phyloP scores from a whole-genome alignment of 2,329 filamentous ascomycete species.

The Pseudogymnoascus verrucosus region DNA sequence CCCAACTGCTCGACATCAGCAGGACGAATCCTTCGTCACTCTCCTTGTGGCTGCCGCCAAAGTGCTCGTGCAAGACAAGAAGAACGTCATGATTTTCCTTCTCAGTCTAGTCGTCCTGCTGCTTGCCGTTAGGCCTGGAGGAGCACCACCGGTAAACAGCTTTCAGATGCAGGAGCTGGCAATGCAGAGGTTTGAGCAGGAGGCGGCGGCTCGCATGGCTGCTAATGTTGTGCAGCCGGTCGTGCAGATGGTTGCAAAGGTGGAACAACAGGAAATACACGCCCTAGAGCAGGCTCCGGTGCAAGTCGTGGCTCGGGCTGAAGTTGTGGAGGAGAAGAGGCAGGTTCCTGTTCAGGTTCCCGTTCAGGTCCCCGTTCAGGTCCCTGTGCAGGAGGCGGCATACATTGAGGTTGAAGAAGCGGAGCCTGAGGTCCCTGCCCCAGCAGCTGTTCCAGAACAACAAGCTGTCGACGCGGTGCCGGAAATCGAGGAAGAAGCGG shows the following conservation, averaged over 20 bases:
- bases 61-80: slow-evolving; percentile 48
- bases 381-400: neutral
- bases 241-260: neutral
- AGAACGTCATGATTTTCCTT: slow-evolving; percentile 49
- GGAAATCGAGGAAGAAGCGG: neutral
- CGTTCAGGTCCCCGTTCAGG: neutral
- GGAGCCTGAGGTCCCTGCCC: neutral
- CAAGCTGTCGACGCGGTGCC: neutral
- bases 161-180: neutral
- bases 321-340: neutral
- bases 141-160: neutral
- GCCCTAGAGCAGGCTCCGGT: neutral
- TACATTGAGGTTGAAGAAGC: neutral
- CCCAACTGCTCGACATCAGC: neutral
- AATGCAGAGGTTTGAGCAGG: neutral
- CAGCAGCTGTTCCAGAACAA: neutral
- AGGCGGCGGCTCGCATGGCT: neutral
- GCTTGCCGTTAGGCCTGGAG: slow-evolving; percentile 34
- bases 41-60: slow-evolving; percentile 46
- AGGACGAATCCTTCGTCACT: slow-evolving; percentile 42
- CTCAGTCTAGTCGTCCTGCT: slow-evolving; percentile 47
- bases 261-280: neutral
- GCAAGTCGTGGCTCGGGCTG: neutral
- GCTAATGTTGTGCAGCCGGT: neutral
- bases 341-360: neutral